A percentile compares a stretch with the other conserved stretches of the same genome.
phyloP scores from a whole-genome alignment of 2,329 filamentous ascomycete genomes.

The Fusarium xylarioides region DNA sequence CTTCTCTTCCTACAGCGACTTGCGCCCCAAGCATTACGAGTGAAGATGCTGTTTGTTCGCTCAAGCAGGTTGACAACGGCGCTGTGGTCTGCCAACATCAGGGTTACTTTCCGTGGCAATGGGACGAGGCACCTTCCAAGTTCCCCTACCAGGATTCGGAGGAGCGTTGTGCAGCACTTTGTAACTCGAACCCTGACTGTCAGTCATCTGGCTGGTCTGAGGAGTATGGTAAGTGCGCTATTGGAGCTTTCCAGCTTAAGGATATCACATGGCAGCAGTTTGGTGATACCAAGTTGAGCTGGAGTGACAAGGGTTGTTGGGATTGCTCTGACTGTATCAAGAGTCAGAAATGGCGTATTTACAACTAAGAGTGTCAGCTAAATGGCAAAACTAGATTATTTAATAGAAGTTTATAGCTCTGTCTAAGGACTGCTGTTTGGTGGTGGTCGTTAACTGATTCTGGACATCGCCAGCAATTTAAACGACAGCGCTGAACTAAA shows the following conservation, averaged over 20 bases:
- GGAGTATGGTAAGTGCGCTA: not conserved
- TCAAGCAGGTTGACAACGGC: not conserved
- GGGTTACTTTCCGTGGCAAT: conserved; percentile 1
- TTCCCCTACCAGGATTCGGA: conserved; percentile 5
- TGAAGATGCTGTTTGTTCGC: not conserved
- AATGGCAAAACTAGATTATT: not conserved
- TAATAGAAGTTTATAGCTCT: too few relatives aligned
- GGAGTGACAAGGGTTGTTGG: conserved; percentile 16
- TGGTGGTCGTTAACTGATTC: too few relatives aligned
- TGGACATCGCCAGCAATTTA: too few relatives aligned
- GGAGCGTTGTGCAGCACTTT: conserved; percentile 4
- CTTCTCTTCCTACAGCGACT: not conserved
- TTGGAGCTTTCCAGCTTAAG: not conserved
- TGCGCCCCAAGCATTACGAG: not conserved
- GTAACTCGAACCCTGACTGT: conserved; percentile 9
- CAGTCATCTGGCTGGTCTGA: not conserved
- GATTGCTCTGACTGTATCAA: conserved; percentile 4
- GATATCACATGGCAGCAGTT: not conserved
- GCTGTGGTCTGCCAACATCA: not conserved
- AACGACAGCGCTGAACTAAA: too few relatives aligned
- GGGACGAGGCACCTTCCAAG: not conserved
- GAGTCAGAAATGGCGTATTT: conserved; percentile 6
- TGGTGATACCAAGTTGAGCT: not conserved
- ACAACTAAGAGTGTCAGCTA: not conserved
- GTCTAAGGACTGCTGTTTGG: too few relatives aligned